Evolutionary conservation across 306 rosid genomes (phyloP), one percentile per base, ranked within the genome.

Genomic region (Quercus gilva): DNA sequence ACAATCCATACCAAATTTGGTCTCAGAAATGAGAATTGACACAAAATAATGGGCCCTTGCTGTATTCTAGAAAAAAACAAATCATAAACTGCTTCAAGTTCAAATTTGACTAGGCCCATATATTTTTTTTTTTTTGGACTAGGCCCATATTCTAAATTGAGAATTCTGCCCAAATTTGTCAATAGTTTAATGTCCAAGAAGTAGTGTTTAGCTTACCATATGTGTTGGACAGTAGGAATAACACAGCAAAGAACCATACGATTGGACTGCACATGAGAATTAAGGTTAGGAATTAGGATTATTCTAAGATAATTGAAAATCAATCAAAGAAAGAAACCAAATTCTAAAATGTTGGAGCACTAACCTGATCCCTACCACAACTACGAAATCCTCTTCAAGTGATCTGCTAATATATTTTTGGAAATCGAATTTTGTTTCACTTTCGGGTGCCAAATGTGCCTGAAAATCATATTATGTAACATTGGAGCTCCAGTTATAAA

Each of bases 401-500:
- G 99, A 86, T 83, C 91, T 84, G 55, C 43, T 70, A n/a, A 95
- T 92, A 85, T 92, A 95, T 31, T 90, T 84, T 10, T 74, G 97
- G 71, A 95, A 95, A 87, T 95, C 88, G 77, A 95, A 95, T 73
- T 58, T 86, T 29, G 81, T 71, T 43, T 77, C 91, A 31, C 85
- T 89, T 83, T 81, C 92, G 3, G 92, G 97, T 4, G 94, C 79
- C 74, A 95, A 72, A 87, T 95, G 99, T 29, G 99, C 95, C 99
- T 92, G 82, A 78, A 67, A 83, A 85, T 82, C 69, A 33, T 45
- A 77, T 7, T 67, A 41, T 3, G 17, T 25, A 81, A 61, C 57
- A 63, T 57, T 17, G 43, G 17, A 37, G 20, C 55, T 58, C 45
- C 31, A 58, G 25, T 70, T 71, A 18, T 28, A 19, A 68, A 76